Base-by-base conservation (phyloP, 2,329 filamentous ascomycete genomes). In the Dothiorella sarmentorum region DNA sequence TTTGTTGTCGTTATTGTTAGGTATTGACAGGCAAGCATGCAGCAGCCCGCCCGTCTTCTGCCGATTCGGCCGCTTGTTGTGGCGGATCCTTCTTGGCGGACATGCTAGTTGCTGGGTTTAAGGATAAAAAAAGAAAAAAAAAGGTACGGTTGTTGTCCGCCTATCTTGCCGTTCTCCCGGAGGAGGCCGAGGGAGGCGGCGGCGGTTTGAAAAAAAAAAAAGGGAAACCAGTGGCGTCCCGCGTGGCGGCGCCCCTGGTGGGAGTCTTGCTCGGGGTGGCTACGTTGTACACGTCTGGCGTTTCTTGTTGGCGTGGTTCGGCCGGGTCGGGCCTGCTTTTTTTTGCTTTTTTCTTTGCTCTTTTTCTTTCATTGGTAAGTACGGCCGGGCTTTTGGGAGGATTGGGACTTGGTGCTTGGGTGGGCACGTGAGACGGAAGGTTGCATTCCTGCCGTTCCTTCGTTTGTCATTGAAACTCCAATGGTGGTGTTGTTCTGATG, bases 271-370 rank as follows among this genome's bases (percentile, higher is more conserved):
- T 43, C 20, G 17, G 40, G 11, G 17, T 33, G 27, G 44, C 27
- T 49, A n/a, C n/a, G n/a, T n/a, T n/a, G n/a, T 40, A n/a, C 15
- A n/a, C 33, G 13, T 40, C 24, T 40, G 26, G n/a, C n/a, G n/a
- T n/a, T n/a, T n/a, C n/a, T n/a, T 29, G 6, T 27, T 53, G 49
- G 33, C 49, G 27, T 24, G 49, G 49, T 42, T 53, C 35, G 49
- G 49, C 33, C 49, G 49, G 49, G 49, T 53, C 49, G 49, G 49
- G 24, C 49, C 33, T 53, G 49, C 49, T 53, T 40, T 53, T 26
- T 31, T 38, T 20, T 11, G n/a, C n/a, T n/a, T n/a, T n/a, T n/a
- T n/a, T n/a, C n/a, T n/a, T n/a, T n/a, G n/a, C n/a, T n/a, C n/a
- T n/a, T n/a, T n/a, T n/a, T n/a, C n/a, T n/a, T n/a, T n/a, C n/a